A percentile compares a stretch with the other conserved stretches of the same genome.
Conservation (phyloP, 768 basidiomycete genomes). For the Nidularia sp. region DNA sequence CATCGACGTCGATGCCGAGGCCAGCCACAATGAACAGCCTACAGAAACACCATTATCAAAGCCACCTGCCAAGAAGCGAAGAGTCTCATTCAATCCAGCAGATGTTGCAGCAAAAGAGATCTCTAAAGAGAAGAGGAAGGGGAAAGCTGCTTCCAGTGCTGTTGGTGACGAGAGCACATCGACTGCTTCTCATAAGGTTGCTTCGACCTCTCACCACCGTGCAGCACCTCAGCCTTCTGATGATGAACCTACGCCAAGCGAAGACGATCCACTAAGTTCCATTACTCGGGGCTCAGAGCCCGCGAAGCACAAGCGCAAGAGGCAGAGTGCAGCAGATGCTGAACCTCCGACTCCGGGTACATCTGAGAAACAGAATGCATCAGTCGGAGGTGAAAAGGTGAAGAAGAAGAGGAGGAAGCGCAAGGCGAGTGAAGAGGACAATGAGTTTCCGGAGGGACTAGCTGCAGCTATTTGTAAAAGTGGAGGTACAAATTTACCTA, state of each 20-base stretch:
- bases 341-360: neutral
- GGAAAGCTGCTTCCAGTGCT: too few relatives aligned
- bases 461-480: too few relatives aligned
- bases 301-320: neutral
- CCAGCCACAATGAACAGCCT: neutral
- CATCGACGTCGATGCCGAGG: too few relatives aligned
- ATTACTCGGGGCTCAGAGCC: neutral
- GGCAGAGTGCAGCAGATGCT: neutral
- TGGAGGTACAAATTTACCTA: too few relatives aligned
- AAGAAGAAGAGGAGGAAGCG: constrained; percentile 15
- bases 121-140: too few relatives aligned
- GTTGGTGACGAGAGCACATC: too few relatives aligned
- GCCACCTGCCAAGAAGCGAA: constrained; percentile 5
- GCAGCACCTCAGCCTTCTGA: too few relatives aligned
- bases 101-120: too few relatives aligned
- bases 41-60: neutral
- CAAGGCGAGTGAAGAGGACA: constrained; percentile 2
- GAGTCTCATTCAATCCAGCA: neutral
- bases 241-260: too few relatives aligned
- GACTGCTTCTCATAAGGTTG: too few relatives aligned
- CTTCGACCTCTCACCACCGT: too few relatives aligned
- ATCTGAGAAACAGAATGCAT: too few relatives aligned
- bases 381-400: neutral
- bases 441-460: neutral
- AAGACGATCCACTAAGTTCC: neutral